Conservation (phyloP, 2,329 filamentous ascomycete species). For the Colletotrichum sublineola region DNA sequence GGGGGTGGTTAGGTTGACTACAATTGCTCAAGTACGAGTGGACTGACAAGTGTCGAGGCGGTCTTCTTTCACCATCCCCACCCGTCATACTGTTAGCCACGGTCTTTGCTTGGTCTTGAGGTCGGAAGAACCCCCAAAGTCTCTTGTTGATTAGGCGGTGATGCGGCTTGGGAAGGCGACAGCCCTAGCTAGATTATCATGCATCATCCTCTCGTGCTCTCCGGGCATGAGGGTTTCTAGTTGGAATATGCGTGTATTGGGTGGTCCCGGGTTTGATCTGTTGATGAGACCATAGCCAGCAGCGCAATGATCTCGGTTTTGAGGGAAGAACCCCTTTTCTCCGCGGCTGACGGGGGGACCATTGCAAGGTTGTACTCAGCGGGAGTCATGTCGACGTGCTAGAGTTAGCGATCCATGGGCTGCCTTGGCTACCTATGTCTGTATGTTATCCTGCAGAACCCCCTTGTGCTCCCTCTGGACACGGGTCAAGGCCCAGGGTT, state of each 20-base stretch:
- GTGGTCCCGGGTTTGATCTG: constrained; percentile 13
- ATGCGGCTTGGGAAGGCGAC: background rate
- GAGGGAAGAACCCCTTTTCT: constrained; percentile 19
- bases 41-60: constrained; percentile 19
- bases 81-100: constrained; percentile 11
- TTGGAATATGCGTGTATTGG: background rate
- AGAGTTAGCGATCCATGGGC: background rate
- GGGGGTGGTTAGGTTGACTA: constrained; percentile 17
- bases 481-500: background rate
- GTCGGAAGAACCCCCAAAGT: constrained; percentile 6
- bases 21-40: constrained; percentile 19
- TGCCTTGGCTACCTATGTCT: background rate
- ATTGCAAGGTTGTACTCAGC: constrained; percentile 9
- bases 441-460: background rate
- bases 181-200: background rate
- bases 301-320: constrained; percentile 4
- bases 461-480: background rate
- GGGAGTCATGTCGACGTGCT: constrained; percentile 3
- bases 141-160: background rate
- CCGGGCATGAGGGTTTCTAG: background rate
- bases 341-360: background rate
- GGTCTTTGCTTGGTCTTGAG: constrained; percentile 8
- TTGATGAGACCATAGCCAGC: constrained; percentile 21
- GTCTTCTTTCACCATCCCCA: background rate
- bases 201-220: background rate